phyloP scores from a whole-genome alignment of 495 filamentous ascomycete genomes.

The Tetracladium marchalianum region DNA sequence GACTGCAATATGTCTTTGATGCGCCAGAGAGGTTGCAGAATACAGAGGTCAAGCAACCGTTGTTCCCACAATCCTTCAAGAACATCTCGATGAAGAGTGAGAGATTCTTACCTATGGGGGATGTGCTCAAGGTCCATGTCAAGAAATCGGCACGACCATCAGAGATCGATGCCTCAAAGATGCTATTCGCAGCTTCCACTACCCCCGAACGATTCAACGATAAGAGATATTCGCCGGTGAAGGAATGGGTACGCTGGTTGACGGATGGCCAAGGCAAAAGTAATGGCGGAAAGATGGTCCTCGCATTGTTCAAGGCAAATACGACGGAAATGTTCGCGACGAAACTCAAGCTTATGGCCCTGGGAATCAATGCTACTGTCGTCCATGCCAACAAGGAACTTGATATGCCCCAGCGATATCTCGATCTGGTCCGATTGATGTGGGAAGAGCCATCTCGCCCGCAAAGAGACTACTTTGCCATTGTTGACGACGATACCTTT shows the following conservation, averaged over 20 bases:
- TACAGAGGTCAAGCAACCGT: constrained; percentile 8
- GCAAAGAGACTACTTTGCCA: constrained; percentile 19
- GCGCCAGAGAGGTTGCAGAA: constrained; percentile 6
- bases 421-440: constrained; percentile 23
- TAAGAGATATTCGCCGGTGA: constrained; percentile 23
- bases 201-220: constrained; percentile 42
- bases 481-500: constrained; percentile 38
- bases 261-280: constrained; percentile 16
- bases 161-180: constrained; percentile 36
- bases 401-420: constrained; percentile 26
- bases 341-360: constrained; percentile 4
- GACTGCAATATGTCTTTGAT: constrained; percentile 16
- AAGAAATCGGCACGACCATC: constrained; percentile 11
- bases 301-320: constrained; percentile 36
- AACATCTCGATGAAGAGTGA: constrained; percentile 7
- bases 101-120: constrained; percentile 1
- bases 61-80: constrained; percentile 10
- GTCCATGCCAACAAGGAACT: constrained; percentile 14
- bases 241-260: constrained; percentile 28
- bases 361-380: constrained; percentile 25
- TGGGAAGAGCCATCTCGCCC: constrained; percentile 14
- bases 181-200: constrained; percentile 51
- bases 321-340: constrained; percentile 22
- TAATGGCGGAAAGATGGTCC: constrained; percentile 34
- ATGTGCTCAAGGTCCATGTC: constrained; percentile 12